These are phyloP conservation scores for Alternaria metachromatica DNA, from an alignment of 2,329 filamentous ascomycete genomes.

Conservation along the genomic window DNA sequence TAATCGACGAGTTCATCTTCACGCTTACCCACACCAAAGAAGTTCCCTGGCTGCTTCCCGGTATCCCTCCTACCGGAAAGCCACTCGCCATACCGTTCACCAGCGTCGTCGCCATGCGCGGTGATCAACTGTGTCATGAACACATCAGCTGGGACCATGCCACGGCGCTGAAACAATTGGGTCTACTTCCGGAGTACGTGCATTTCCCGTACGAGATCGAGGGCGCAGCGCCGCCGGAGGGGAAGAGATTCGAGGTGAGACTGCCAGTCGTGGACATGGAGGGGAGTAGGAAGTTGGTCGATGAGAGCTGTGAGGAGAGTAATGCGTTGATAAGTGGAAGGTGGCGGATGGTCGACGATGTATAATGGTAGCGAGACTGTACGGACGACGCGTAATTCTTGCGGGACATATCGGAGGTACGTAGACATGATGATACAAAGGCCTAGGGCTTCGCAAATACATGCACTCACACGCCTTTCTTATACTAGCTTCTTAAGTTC, in stretches of 20 bases:
- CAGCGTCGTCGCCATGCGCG: constrained; percentile 70
- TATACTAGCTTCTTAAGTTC: too few species aligned
- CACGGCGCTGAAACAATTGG: constrained; percentile 67
- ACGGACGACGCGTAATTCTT: accelerated
- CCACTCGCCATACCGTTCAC: constrained; percentile 67
- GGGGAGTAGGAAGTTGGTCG: constrained; percentile 58
- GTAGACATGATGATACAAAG: neutral
- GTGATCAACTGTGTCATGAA: constrained; percentile 72
- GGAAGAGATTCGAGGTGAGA: constrained; percentile 62
- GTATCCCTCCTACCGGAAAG: constrained; percentile 40
- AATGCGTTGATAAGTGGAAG: constrained; percentile 62
- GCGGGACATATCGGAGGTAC: neutral
- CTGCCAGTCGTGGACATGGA: constrained; percentile 67
- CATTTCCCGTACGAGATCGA: constrained; percentile 59
- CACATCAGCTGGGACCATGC: constrained; percentile 76
- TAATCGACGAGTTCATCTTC: constrained; percentile 54
- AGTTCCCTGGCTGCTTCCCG: constrained; percentile 46
- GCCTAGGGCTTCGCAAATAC: neutral
- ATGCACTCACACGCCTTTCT: too few species aligned
- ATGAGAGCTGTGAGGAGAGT: constrained; percentile 57
- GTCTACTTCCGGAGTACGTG: constrained; percentile 69
- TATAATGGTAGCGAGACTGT: constrained; percentile 4
- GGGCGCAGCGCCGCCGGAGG: constrained; percentile 41
- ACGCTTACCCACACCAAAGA: constrained; percentile 41
- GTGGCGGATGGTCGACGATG: constrained; percentile 40